Base-by-base conservation (phyloP, 352 stramenopile species). In the Globisporangium cylindrosporum region DNA sequence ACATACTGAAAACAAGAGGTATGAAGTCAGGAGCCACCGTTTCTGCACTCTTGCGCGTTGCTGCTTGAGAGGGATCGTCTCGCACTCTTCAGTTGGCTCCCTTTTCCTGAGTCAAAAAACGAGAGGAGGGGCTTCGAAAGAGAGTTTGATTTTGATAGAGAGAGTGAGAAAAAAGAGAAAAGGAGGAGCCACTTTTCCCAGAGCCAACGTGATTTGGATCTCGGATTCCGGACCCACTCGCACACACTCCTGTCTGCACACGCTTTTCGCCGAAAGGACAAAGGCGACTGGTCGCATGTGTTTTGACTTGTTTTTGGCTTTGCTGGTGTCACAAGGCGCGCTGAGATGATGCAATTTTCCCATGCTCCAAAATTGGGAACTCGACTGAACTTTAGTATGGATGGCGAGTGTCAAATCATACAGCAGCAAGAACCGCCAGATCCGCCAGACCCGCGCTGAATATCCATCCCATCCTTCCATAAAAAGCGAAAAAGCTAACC, bases 171-270 rank as follows among this genome's bases (percentile, higher is more conserved):
- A 58, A 58, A 58, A 58, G 22, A 34, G 36, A 34, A 63, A 51
- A 53, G 34, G 34, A 51, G 57, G 14, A 62, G 57, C 34, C 57
- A 53, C 57, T 48, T 63, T 63, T 63, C 57, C 57, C 57, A 63
- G 57, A 51, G 15, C 24, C 41, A 48, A 48, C 41, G 14, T 4
- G 41, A 48, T 48, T 7, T 18, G 20, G 18, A 15, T n/a, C 12
- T 48, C 4, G 41, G 15, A n/a, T n/a, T 48, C 20, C 1, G 14
- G 41, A n/a, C 12, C 41, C 41, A 20, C 41, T 48, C 41, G 41
- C 41, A 48, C 41, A 48, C 41, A 48, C 41, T 48, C 36, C 36
- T 43, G 10, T 32, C 41, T 48, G 41, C 14, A 7, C 4, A 6
- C 10, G 18, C 20, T 18, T 48, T 58, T 29, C 53, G 46, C 20